A percentile compares a stretch with the other conserved stretches of the same genome.
Evolutionary conservation across 495 filamentous ascomycete genomes (phyloP).

Genomic region (Aspergillus cristatus): DNA sequence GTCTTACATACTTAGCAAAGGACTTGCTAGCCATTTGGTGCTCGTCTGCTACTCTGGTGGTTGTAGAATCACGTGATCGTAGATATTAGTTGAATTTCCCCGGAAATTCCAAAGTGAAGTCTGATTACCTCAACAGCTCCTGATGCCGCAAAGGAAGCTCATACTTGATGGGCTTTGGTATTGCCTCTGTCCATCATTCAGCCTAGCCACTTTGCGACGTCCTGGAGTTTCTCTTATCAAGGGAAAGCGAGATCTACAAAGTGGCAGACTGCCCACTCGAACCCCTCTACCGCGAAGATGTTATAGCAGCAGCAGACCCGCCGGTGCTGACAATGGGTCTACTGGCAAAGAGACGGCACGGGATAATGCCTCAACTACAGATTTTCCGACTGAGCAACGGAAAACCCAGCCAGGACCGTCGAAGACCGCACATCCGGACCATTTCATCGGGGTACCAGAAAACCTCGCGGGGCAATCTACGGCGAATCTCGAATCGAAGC

Average conservation of each 20-base stretch:
- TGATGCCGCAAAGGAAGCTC: conserved; percentile 40
- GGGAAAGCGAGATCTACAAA: conserved; percentile 8
- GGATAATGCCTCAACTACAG: too few species aligned
- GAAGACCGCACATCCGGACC: too few species aligned
- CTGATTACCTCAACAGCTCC: conserved; percentile 5
- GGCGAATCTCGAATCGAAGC: conserved; percentile 15
- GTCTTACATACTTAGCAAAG: too few species aligned
- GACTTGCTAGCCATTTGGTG: too few species aligned
- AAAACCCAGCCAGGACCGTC: too few species aligned
- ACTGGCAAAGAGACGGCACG: too few species aligned
- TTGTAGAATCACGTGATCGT: conserved; percentile 10
- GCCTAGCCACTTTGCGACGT: conserved; percentile 7
- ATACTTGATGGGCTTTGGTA: conserved; percentile 57
- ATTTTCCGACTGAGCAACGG: too few species aligned
- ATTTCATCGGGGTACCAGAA: conserved; percentile 16
- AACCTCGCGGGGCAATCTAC: conserved; percentile 11
- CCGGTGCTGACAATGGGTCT: too few species aligned
- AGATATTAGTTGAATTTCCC: background rate
- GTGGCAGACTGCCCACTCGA: conserved; percentile 2
- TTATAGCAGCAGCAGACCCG: conserved; percentile 8
- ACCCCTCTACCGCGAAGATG: conserved; percentile 14
- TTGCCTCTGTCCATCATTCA: conserved; percentile 55
- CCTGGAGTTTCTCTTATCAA: conserved; percentile 4
- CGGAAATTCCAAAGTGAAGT: too few species aligned
- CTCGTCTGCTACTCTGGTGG: too few species aligned